Evolutionary conservation across 1,284 basidiomycete species (phyloP).

Genomic region (Rhodotorula sp.): DNA sequence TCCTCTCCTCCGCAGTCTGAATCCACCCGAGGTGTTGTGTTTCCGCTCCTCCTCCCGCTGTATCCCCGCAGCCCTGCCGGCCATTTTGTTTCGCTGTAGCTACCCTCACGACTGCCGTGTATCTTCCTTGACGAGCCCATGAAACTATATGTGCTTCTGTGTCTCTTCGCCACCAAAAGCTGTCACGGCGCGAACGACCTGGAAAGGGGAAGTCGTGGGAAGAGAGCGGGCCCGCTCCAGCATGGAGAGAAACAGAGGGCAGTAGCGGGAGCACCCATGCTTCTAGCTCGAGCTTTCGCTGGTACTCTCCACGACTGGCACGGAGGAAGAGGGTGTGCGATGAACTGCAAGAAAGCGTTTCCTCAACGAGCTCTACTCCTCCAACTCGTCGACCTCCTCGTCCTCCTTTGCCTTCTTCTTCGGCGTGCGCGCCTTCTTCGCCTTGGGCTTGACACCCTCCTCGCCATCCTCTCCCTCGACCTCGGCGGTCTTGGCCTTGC

Average conservation of each 20-base stretch:
- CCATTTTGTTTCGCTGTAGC: background rate
- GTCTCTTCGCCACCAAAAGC: too few relatives aligned
- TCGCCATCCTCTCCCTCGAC: background rate
- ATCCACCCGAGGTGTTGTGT: background rate
- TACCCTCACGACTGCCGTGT: background rate
- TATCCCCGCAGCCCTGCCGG: too few relatives aligned
- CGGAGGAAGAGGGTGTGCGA: background rate
- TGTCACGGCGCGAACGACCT: too few relatives aligned
- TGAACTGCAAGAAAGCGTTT: too few relatives aligned
- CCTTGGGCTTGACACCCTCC: background rate
- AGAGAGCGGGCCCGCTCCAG: too few relatives aligned
- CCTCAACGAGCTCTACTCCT: too few relatives aligned
- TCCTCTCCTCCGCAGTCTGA: background rate
- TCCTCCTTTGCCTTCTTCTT: background rate
- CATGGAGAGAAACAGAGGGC: too few relatives aligned
- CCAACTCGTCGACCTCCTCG: background rate
- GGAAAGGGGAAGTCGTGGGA: too few relatives aligned
- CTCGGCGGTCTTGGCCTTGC: background rate
- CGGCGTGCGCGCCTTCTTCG: conserved; percentile 7
- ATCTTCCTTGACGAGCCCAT: background rate
- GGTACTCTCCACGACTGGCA: too few relatives aligned
- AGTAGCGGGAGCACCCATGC: too few relatives aligned
- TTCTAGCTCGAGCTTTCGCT: too few relatives aligned
- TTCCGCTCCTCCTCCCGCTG: background rate
- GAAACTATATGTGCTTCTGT: background rate